These are phyloP conservation scores for Anthracocystis setariae DNA, from an alignment of 1,284 basidiomycete genomes.

Conservation along the genomic window DNA sequence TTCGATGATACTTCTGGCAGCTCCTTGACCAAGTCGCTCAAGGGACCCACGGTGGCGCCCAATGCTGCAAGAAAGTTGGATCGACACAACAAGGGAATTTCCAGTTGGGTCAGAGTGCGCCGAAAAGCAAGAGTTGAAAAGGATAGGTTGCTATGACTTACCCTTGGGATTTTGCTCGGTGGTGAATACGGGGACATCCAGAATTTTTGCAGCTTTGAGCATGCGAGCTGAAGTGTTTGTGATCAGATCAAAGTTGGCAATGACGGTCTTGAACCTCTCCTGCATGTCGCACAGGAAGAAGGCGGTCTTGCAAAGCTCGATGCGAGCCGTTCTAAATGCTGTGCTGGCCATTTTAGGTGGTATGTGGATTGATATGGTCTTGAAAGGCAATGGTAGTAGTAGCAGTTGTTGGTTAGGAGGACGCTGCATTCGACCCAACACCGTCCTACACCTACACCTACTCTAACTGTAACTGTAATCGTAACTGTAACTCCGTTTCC, in stretches of 20 bases:
- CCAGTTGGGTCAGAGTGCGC: background rate
- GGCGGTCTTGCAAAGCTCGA: conserved; percentile 56
- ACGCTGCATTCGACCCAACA: too few relatives aligned
- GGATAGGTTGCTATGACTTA: conserved; percentile 57
- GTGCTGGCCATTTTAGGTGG: conserved; percentile 9
- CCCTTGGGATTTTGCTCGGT: conserved; percentile 87
- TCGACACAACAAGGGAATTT: background rate
- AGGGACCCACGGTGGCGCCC: conserved; percentile 76
- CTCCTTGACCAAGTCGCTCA: conserved; percentile 72
- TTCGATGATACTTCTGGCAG: conserved; percentile 74
- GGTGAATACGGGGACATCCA: conserved; percentile 77
- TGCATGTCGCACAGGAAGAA: conserved; percentile 64
- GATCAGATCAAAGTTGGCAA: conserved; percentile 55
- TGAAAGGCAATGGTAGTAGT: background rate
- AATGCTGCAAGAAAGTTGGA: conserved; percentile 70
- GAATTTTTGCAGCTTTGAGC: conserved; percentile 70
- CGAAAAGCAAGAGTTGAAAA: too few relatives aligned
- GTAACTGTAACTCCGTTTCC: too few relatives aligned
- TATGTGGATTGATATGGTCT: background rate
- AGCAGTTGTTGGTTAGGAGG: too few relatives aligned
- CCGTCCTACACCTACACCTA: too few relatives aligned
- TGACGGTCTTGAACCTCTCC: conserved; percentile 56
- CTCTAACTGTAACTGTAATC: too few relatives aligned
- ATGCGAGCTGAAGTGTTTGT: conserved; percentile 52
- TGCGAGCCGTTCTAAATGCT: conserved; percentile 36